Base-by-base conservation (phyloP, 2,329 filamentous ascomycete genomes). In the Xylariales sp. region DNA sequence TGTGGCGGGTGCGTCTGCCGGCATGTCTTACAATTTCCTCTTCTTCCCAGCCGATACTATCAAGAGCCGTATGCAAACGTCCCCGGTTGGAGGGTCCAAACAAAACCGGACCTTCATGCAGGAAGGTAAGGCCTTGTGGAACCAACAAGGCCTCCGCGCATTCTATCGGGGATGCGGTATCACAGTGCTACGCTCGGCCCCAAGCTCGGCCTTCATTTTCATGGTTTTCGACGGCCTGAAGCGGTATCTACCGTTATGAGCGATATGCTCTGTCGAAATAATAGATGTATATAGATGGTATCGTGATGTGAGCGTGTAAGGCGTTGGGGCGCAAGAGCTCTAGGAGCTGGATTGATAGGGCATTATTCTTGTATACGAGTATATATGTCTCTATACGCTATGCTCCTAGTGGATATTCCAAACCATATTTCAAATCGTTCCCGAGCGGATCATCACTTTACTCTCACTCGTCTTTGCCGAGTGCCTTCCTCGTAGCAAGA, bases 1-100 rank as follows among this genome's bases (percentile, higher is more conserved):
- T 76, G 78, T 93, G 23, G 93, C 94, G 1, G 95, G 95, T 49
- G 95, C 95, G 2, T 89, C 90, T 7, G 96, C 95, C 3, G 96
- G 96, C 61, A 92, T 97, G 83, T 90, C 90, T 43, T 99, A 99
- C 82, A 99, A 99, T 79, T 98, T 98, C 78, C 83, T 97, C 28
- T 97, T 98, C 84, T 99, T 96, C 79, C 96, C 96, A 0, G 96
- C 96, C 57, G 96, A 99, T 79, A 99, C 96, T 0, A 91, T 99
- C 83, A 99, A 99, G 82, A 97, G 93, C 18, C 90, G 95, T 55
- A 97, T 99, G 90, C 96, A 99, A 82, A 99, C 96, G 0, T 87
- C 91, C 61, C 91, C 94, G 5, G 83, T 93, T 50, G 87, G 86
- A 39, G 83, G 84, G 8, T 81, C 83, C 28, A 83, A 83, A 1